A percentile compares a stretch with the other conserved stretches of the same genome.
These are phyloP conservation scores for Solanum etuberosum DNA, from an alignment of 257 asterid species.

Conservation along the genomic window DNA sequence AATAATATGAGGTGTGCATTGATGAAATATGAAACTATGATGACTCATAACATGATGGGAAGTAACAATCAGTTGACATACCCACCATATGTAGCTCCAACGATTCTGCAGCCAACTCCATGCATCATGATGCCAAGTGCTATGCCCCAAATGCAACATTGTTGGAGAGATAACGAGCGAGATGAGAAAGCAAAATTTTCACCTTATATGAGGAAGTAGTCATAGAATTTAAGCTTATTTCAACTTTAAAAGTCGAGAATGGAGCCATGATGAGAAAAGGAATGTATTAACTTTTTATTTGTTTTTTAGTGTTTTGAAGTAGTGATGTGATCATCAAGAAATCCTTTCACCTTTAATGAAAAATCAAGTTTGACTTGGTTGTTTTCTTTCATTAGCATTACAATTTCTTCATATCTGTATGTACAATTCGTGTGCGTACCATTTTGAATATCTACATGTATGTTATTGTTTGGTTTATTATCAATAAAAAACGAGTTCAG, in stretches of 20 bases:
- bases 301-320: background rate
- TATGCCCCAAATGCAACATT: background rate
- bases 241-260: background rate
- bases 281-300: background rate
- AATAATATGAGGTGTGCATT: background rate
- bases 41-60: background rate
- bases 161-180: background rate
- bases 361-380: background rate
- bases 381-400: background rate
- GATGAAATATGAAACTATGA: background rate
- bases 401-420: too few species aligned
- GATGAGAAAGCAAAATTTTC: background rate
- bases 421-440: too few species aligned
- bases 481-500: too few species aligned
- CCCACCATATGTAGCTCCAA: background rate
- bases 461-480: too few species aligned
- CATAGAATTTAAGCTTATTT: background rate
- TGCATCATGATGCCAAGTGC: background rate
- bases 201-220: background rate
- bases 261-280: background rate
- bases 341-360: too few species aligned
- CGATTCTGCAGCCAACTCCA: background rate
- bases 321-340: background rate
- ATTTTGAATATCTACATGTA: too few species aligned
- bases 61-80: background rate